Conservation (phyloP, 257 asterid species). For the Rauvolfia tetraphylla region DNA sequence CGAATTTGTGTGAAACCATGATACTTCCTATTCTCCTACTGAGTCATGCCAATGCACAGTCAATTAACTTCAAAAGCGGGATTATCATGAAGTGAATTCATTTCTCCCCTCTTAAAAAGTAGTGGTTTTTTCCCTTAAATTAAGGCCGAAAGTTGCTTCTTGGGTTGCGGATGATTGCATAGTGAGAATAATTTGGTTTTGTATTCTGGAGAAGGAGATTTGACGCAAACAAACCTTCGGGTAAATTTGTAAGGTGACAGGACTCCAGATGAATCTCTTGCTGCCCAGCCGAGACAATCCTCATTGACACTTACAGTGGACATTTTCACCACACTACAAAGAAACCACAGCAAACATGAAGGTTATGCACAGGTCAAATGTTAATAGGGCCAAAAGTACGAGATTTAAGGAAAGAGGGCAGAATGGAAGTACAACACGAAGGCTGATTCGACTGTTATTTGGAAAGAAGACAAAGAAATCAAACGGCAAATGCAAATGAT, state of each 20-base stretch:
- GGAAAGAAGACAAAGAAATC: too few species aligned
- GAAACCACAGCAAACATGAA: background rate
- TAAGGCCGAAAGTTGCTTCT: background rate
- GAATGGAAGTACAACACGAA: too few species aligned
- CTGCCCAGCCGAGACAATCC: slow-evolving; percentile 82
- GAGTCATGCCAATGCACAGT: background rate
- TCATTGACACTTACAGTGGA: slow-evolving; percentile 24
- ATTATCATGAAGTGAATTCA: background rate
- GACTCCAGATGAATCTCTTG: slow-evolving; percentile 73
- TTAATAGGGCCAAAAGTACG: background rate
- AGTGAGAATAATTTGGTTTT: background rate
- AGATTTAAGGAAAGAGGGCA: too few species aligned
- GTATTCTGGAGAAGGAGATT: background rate
- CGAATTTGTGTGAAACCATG: background rate
- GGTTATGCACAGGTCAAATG: too few species aligned
- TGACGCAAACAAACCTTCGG: slow-evolving; percentile 49
- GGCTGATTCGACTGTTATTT: too few species aligned
- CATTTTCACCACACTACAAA: slow-evolving; percentile 27
- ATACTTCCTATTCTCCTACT: background rate
- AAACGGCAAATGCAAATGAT: too few species aligned
- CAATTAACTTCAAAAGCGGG: background rate
- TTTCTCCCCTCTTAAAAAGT: background rate
- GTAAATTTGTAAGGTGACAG: slow-evolving; percentile 73
- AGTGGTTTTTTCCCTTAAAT: too few species aligned
- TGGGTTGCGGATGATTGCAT: background rate